Base-by-base conservation (phyloP, 1,284 basidiomycete genomes). In the Inonotus hispidus region DNA sequence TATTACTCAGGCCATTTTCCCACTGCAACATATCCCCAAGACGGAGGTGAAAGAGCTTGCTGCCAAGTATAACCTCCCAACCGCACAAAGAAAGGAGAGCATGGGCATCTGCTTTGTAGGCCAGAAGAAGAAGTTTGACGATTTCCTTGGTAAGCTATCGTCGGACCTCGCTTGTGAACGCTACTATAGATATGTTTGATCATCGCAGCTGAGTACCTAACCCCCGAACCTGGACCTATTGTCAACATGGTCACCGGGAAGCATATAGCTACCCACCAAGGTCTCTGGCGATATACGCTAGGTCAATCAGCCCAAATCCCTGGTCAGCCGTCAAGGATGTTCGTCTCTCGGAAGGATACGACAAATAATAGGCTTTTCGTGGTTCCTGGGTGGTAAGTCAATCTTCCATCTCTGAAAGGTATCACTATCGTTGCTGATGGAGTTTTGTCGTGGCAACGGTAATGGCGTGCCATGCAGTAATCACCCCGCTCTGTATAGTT, bases 21-120 rank as follows among this genome's bases (percentile, higher is more conserved):
- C 94, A 0, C 75, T 97, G 1, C 88, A 84, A 1, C 70, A 79
- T 13, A 71, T 90, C 4, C 78, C 73, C 2, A 97, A 97, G 72
- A 64, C 75, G 0, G 75, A 89, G 64, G 92, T 98, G 0, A 81
- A 93, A n/a, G 77, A 81, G 61, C 74, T 97, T n/a, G 96, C 96
- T 0, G 73, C 74, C 3, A 71, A 82, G 45, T 83, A 82, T 71
- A 73, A 72, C 0, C 75, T 99, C 10, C 87, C 89, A 1, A 97
- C 91, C 0, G 92, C 93, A 1, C 77, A 82, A 1, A 80, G 93
- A 58, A 80, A 79, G 23, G 96, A 99, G 71, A 95, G 92, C 72
- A 96, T 98, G 89, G 96, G 96, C 0, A 82, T 98, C n/a, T 98
- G 96, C 70, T 98, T 98, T 67, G 88, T 98, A 7, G 96, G 95